Base-by-base conservation (phyloP, 805 yeast species). In the Kuraishia molischiana region DNA sequence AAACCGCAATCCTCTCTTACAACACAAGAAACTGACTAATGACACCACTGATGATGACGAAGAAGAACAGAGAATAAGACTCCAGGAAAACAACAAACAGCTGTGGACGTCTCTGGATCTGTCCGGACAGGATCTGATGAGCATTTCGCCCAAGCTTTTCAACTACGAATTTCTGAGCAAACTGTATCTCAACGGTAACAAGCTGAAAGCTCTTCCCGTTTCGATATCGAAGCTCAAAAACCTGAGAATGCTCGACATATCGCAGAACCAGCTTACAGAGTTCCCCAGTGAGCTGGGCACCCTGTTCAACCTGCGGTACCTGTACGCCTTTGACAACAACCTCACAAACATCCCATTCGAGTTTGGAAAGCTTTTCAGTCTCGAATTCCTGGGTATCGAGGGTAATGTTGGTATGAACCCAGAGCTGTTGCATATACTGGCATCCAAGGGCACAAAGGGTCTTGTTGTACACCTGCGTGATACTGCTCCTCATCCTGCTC, bases 61-160 rank as follows among this genome's bases (percentile, higher is more conserved):
- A 49, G 82, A 78, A 51, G 79, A 74, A 49, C 77, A 78, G 54
- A 63, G 82, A 56, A 71, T 77, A 62, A 68, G 78, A 58, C 59
- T 67, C 28, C 69, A 68, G 44, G 71, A 75, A 20, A 67, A 69
- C 52, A 77, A 82, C 28, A 80, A 79, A 42, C 97, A 89, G 61
- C 71, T 84, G 53, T 92, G 99, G 99, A 83, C 94, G 38, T 90
- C 89, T 4, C 65, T 92, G 46, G 99, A 92, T 62, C 66, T 90
- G 46, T 78, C 94, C 45, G 96, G 96, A 42, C 95, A 92, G 58
- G 85, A 90, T 24, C 66, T 92, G 37, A 65, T 75, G 44, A 71
- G 74, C 40, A 47, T 90, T 22, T 74, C 85, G n/a, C 74, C 81
- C 17, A 77, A 78, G 48, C 59, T 92, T 34, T 86, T 86, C 66